A percentile compares a stretch with the other conserved stretches of the same genome.
Conservation (phyloP, 257 asterid species). For the Echium plantagineum region DNA sequence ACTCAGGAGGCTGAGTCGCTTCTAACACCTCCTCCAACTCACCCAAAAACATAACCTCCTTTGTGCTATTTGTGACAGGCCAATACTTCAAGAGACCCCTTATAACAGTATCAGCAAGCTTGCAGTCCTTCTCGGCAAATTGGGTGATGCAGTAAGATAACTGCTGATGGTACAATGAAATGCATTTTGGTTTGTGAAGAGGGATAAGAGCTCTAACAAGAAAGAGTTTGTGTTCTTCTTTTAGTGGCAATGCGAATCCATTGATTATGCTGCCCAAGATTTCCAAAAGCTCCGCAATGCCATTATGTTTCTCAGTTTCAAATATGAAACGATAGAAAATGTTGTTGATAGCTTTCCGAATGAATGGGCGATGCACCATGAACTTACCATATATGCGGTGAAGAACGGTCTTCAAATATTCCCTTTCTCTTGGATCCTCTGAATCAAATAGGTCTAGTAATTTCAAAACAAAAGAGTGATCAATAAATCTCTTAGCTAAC, state of each 20-base stretch:
- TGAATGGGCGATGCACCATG: slow-evolving; percentile 65
- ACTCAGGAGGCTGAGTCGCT: slow-evolving; percentile 74
- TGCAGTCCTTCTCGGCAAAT: slow-evolving; percentile 72
- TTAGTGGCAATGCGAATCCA: slow-evolving; percentile 62
- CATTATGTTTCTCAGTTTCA: slow-evolving; percentile 62
- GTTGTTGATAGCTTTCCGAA: slow-evolving; percentile 51
- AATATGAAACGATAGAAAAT: slow-evolving; percentile 49
- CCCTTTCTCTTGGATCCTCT: slow-evolving; percentile 66
- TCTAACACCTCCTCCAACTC: slow-evolving; percentile 80
- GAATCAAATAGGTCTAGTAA: slow-evolving; percentile 56
- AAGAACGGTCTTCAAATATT: slow-evolving; percentile 46
- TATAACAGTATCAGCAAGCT: slow-evolving; percentile 73
- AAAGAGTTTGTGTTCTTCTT: slow-evolving; percentile 61
- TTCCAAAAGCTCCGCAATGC: slow-evolving; percentile 57
- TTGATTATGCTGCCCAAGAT: slow-evolving; percentile 60
- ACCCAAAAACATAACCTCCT: slow-evolving; percentile 75
- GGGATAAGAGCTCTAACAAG: slow-evolving; percentile 58
- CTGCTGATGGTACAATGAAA: slow-evolving; percentile 68
- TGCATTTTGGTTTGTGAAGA: slow-evolving; percentile 63
- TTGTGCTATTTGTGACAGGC: slow-evolving; percentile 77
- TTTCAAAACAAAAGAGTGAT: slow-evolving; percentile 48
- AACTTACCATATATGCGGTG: slow-evolving; percentile 60
- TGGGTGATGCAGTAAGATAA: slow-evolving; percentile 68
- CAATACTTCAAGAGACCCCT: slow-evolving; percentile 69
- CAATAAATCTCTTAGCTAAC: slow-evolving; percentile 51